Base-by-base conservation (phyloP, 163 green algal genomes). In the Scenedesmus sp. region DNA sequence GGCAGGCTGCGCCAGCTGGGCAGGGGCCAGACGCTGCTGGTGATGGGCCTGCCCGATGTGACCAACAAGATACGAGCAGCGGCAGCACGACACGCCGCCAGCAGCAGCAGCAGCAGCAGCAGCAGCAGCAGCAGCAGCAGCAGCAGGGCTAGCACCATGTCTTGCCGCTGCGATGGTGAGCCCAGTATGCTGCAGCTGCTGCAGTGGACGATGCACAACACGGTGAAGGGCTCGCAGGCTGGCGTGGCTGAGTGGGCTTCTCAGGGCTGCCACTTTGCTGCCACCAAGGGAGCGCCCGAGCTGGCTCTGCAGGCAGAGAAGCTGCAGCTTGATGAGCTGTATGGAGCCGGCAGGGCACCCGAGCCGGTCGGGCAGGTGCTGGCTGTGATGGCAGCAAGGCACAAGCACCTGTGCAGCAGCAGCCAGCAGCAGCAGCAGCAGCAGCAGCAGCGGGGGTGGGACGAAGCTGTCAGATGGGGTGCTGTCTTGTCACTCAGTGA, bases 201-300 rank as follows among this genome's bases (percentile, higher is more conserved):
- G 83, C 78, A 91, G 4, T 97, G 93, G 93, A 94, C 91, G 1
- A 95, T 96, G 94, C 2, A 37, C 86, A 96, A 96, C 89, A 96
- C 94, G 24, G 94, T 96, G 73, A 7, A 91, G 0, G 87, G 81
- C 40, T 96, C 82, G 7, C 89, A 83, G 86, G 20, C 49, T n/a
- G 95, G 94, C 1, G 59, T 95, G 43, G 16, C 87, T 83, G 82
- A 93, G 80, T 94, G 91, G 86, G 85, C 92, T 0, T 30, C 81
- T 9, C 93, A 96, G 83, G 95, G 95, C 5, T 73, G 95, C 73
- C 88, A 91, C 33, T 96, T 95, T 88, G 92, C 90, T 1, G 70
- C 68, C 33, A 93, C 90, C 1, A 76, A 53, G 13, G 88, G 33
- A 0, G 89, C 49, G 0, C 92, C 92, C 1, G 68, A 94, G 13